Percentiles rank a stretch among this genome's conserved stretches.
phyloP scores from a whole-genome alignment of 78 protist species.

The Paulinella micropora region DNA sequence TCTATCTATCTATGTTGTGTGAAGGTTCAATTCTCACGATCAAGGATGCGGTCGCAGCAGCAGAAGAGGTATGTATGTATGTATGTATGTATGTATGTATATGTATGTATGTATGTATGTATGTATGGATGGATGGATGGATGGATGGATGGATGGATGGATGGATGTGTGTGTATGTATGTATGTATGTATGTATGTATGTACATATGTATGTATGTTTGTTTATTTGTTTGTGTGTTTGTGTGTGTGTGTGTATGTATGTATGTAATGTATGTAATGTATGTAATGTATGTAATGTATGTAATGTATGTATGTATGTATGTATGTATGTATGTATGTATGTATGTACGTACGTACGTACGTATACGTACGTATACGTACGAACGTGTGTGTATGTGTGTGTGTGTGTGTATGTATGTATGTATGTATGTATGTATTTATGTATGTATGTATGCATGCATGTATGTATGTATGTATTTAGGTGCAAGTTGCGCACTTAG shows the following conservation, averaged over 20 bases:
- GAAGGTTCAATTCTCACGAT: no score
- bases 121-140: background rate
- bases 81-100: background rate
- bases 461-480: background rate
- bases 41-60: no score
- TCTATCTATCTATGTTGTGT: no score
- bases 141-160: background rate
- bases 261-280: background rate
- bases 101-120: background rate
- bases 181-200: background rate
- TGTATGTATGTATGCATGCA: background rate
- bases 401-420: background rate
- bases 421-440: background rate
- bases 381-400: background rate
- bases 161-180: background rate
- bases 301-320: background rate
- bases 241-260: background rate
- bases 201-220: background rate
- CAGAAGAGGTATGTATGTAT: background rate
- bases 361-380: background rate
- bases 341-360: background rate
- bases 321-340: background rate
- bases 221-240: background rate
- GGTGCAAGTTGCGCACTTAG: no score
- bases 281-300: background rate